Evolutionary conservation across 495 filamentous ascomycete species (phyloP).

Genomic region (Penicillium cosmopolitanum): DNA sequence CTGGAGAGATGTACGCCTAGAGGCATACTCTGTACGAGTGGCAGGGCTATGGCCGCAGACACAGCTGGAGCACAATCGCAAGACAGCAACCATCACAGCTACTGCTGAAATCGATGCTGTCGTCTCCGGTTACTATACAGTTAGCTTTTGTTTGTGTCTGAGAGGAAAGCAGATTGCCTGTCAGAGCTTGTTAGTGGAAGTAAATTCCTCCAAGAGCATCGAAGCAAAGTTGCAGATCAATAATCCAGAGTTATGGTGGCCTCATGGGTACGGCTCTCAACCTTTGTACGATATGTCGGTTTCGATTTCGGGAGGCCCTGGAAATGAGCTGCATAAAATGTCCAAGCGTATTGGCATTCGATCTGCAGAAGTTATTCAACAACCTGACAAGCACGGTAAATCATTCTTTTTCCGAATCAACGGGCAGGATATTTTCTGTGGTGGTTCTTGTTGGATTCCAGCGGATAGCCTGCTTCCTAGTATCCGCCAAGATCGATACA

Average conservation of each 20-base stretch:
- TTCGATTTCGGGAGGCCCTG: conserved; percentile 46
- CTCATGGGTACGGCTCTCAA: conserved; percentile 75
- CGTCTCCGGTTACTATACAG: conserved; percentile 40
- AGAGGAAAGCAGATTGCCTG: conserved; percentile 55
- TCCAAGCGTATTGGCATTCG: conserved; percentile 75
- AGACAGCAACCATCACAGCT: conserved; percentile 59
- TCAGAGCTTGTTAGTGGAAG: conserved; percentile 49
- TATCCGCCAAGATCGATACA: conserved; percentile 65
- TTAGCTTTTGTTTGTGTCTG: conserved; percentile 62
- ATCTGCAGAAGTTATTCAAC: conserved; percentile 70
- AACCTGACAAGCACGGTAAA: conserved; percentile 67
- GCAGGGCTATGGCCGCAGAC: conserved; percentile 65
- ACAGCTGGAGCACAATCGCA: conserved; percentile 39
- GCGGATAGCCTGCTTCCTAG: conserved; percentile 80
- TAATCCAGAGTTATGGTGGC: conserved; percentile 78
- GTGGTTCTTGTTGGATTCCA: conserved; percentile 89
- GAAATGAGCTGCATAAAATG: conserved; percentile 51
- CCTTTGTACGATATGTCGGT: conserved; percentile 70
- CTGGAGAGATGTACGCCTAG: conserved; percentile 75
- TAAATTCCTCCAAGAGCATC: conserved; percentile 45
- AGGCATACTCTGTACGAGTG: conserved; percentile 71
- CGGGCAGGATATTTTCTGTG: conserved; percentile 80
- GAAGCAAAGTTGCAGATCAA: conserved; percentile 59
- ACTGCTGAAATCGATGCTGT: conserved; percentile 62
- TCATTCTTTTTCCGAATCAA: conserved; percentile 87